phyloP scores from a whole-genome alignment of 441 rosid genomes.

The Macaranga tanarius region DNA sequence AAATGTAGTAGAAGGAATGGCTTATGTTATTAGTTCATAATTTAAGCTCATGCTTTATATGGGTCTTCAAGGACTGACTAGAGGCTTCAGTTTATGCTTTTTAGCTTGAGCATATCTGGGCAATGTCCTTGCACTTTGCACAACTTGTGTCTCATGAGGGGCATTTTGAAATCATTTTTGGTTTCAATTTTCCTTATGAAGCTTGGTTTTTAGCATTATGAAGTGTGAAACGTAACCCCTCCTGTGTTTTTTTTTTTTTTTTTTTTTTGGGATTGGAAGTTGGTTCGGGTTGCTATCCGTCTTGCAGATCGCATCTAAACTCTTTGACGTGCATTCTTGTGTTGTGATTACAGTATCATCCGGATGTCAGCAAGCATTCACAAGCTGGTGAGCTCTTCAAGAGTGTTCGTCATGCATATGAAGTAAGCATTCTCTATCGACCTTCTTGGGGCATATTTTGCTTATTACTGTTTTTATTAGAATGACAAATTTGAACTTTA shows the following conservation, averaged over 20 bases:
- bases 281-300: neutral
- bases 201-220: neutral
- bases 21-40: neutral
- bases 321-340: conserved; percentile 11
- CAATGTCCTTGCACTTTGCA: too few species aligned
- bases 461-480: conserved; percentile 1
- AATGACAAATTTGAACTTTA: neutral
- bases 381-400: conserved; percentile 71
- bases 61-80: conserved; percentile 7
- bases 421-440: conserved; percentile 46
- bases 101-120: neutral
- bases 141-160: neutral
- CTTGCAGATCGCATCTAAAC: conserved; percentile 8
- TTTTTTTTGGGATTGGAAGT: neutral
- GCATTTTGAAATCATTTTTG: neutral
- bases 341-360: conserved; percentile 68
- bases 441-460: conserved; percentile 12
- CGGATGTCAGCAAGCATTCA: conserved; percentile 79
- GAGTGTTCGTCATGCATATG: conserved; percentile 67
- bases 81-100: neutral
- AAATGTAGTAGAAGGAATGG: neutral
- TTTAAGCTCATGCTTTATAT: neutral
- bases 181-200: too few species aligned
- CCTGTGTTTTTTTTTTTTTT: neutral
- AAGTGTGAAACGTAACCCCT: neutral